Conservation (phyloP, 306 rosid species). For the Casuarina cunninghamiana region DNA sequence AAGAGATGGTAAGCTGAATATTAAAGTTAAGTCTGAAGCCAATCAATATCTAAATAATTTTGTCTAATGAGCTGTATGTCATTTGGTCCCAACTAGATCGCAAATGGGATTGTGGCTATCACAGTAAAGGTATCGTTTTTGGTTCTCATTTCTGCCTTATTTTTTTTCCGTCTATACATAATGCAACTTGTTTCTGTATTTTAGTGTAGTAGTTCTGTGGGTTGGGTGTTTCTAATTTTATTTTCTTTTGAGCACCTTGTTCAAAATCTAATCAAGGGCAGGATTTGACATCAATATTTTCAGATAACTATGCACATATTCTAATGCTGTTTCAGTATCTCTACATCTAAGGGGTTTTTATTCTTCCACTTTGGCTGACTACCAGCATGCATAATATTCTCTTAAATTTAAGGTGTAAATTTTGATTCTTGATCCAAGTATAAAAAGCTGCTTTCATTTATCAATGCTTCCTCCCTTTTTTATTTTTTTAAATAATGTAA, state of each 20-base stretch:
- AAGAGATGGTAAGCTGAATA: conserved; percentile 76
- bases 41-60: conserved; percentile 1
- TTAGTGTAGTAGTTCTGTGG: conserved; percentile 7
- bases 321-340: too few species aligned
- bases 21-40: conserved; percentile 21
- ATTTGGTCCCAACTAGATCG: conserved; percentile 49
- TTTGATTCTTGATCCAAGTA: too few species aligned
- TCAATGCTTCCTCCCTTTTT: too few species aligned
- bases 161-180: background rate
- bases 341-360: background rate
- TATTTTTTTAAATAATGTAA: too few species aligned
- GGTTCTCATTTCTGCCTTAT: conserved; percentile 17
- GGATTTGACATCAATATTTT: background rate
- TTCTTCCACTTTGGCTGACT: background rate
- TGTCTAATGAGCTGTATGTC: conserved; percentile 5
- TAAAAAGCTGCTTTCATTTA: too few species aligned
- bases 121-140: conserved; percentile 76
- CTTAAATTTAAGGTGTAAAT: too few species aligned
- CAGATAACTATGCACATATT: background rate
- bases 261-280: background rate
- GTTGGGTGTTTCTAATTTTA: conserved; percentile 15
- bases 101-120: conserved; percentile 73
- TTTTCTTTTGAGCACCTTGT: background rate
- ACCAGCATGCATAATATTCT: background rate
- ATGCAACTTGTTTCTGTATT: background rate